These are phyloP conservation scores for Amphicarpaea edgeworthii DNA, from an alignment of 306 rosid species.

Conservation along the genomic window DNA sequence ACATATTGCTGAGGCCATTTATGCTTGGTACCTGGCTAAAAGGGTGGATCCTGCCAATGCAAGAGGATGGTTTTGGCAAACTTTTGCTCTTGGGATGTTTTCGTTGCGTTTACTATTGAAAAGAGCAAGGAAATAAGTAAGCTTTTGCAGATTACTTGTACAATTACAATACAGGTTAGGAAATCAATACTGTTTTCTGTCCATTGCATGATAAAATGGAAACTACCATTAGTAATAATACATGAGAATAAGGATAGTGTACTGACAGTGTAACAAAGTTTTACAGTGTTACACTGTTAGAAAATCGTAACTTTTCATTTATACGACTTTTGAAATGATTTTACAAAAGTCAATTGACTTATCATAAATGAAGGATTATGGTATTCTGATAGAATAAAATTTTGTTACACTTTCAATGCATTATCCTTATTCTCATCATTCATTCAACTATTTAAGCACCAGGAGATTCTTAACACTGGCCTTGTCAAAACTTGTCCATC, in stretches of 20 bases:
- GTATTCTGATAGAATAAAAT: no score
- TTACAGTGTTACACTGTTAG: no score
- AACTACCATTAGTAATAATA: neutral
- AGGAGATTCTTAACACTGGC: neutral
- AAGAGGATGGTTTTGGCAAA: constrained; percentile 93
- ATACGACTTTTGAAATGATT: no score
- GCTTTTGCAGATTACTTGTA: constrained; percentile 11
- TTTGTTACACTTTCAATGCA: no score
- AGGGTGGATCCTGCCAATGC: constrained; percentile 81
- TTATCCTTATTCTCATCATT: no score
- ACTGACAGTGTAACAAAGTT: no score
- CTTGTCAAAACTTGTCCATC: neutral
- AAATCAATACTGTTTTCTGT: neutral
- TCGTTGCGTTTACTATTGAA: constrained; percentile 80
- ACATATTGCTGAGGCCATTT: constrained; percentile 70
- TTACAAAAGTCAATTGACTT: no score
- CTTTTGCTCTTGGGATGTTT: constrained; percentile 69
- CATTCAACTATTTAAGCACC: neutral
- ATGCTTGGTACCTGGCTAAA: constrained; percentile 79
- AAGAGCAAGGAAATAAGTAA: constrained; percentile 56
- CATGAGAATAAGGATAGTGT: no score
- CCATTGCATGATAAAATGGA: neutral
- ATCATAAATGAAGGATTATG: no score
- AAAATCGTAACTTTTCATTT: no score
- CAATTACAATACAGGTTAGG: neutral